Percentiles rank a stretch among this genome's conserved stretches.
Conservation (phyloP, 2,329 filamentous ascomycete species). For the Fonsecaea pugnacius region DNA sequence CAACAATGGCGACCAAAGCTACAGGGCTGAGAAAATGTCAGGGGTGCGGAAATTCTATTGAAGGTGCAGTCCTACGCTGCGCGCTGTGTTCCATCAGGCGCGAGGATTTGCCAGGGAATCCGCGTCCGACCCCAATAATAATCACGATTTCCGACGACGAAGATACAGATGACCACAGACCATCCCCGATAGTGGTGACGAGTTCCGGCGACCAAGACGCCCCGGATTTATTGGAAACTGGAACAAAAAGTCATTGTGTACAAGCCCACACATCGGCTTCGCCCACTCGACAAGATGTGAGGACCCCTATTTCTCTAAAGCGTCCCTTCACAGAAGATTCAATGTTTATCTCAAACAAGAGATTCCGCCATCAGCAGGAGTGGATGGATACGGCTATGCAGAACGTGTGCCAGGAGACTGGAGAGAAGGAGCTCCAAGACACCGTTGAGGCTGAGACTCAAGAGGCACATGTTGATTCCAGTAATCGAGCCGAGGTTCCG, state of each 20-base stretch:
- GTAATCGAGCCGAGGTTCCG: neutral
- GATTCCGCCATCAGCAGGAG: neutral
- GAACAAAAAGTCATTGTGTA: neutral
- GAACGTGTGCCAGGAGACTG: neutral
- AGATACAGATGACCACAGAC: slow-evolving; percentile 12
- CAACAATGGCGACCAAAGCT: neutral
- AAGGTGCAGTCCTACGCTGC: neutral
- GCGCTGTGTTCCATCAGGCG: neutral
- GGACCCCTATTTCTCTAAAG: slow-evolving; percentile 13
- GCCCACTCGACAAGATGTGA: slow-evolving; percentile 2
- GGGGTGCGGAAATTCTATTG: neutral
- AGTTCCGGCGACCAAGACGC: neutral
- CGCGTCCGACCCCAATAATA: neutral
- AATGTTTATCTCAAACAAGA: slow-evolving; percentile 17
- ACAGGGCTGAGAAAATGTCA: neutral
- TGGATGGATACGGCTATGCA: neutral
- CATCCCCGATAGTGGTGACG: neutral
- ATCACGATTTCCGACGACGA: slow-evolving; percentile 17
- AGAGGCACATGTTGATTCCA: neutral
- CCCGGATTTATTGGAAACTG: neutral
- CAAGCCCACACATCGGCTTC: neutral
- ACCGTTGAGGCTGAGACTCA: neutral
- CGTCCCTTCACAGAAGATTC: slow-evolving; percentile 5
- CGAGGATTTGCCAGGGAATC: neutral
- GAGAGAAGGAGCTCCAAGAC: neutral